Conservation (phyloP, 345 rosid species). For the Streptanthus diversifolius region DNA sequence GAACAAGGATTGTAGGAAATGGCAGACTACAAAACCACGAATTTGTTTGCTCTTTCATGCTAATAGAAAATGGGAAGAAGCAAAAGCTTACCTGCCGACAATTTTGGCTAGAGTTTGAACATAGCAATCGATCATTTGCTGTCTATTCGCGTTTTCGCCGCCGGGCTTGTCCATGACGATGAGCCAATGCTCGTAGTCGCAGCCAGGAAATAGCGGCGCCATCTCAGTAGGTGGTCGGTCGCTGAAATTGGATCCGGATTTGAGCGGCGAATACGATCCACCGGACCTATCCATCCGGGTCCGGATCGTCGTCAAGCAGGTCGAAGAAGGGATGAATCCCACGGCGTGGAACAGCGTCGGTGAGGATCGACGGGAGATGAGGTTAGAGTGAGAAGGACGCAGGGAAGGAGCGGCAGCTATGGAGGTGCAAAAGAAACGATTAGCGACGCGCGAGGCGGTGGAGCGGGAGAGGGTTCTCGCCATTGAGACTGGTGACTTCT, state of each 20-base stretch:
- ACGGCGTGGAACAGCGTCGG: conserved; percentile 24
- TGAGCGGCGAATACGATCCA: conserved; percentile 71
- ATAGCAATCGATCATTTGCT: conserved; percentile 93
- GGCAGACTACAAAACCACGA: too few species aligned
- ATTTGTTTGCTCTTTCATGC: too few species aligned
- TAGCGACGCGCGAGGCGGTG: conserved; percentile 28
- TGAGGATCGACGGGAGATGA: conserved; percentile 23
- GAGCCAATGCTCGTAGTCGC: conserved; percentile 96
- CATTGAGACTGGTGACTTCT: conserved; percentile 20
- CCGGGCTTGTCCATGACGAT: conserved; percentile 97
- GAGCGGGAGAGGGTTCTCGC: conserved; percentile 29
- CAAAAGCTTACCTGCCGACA: conserved; percentile 35
- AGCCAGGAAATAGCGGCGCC: conserved; percentile 94
- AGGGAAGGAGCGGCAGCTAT: conserved; percentile 3
- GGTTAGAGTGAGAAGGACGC: conserved; percentile 11
- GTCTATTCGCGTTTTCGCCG: conserved; percentile 73
- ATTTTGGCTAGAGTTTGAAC: conserved; percentile 72
- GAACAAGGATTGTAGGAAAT: neutral
- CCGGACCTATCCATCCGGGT: conserved; percentile 78
- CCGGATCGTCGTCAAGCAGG: conserved; percentile 51
- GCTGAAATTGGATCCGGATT: conserved; percentile 76
- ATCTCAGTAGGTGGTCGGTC: conserved; percentile 91
- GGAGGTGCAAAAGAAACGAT: conserved; percentile 21
- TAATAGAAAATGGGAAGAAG: neutral
- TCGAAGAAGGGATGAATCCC: conserved; percentile 13